Evolutionary conservation across 2,329 filamentous ascomycete genomes (phyloP), one percentile per base, ranked within the genome.

Genomic region (Aspergillus eucalypticola): DNA sequence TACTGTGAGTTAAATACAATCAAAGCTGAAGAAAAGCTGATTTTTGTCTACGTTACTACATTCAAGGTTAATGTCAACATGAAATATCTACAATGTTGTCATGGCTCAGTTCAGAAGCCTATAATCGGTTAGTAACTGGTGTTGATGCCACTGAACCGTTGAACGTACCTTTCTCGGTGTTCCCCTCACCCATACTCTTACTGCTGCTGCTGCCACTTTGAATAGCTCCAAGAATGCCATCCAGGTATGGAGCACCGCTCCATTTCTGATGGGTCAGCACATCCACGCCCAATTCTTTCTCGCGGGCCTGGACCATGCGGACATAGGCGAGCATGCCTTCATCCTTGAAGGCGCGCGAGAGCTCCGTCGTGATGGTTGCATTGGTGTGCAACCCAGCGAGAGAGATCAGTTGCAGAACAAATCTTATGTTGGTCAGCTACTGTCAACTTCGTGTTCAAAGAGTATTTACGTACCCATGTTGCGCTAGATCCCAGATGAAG

Each of bases 271-370:
- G 93, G 41, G 92, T 96, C 65, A 96, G 81, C n/a, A 96, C 93
- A 69, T 97, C 93, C 60, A 92, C 92, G 13, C 90, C 90, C 1
- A 94, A 79, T 66, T 96, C 93, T 83, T 96, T 96, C 79, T 99
- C 95, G 41, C 88, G 84, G 55, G 87, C 83, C 78, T 99, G 95
- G 41, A 99, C 88, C 0, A 97, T 80, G 60, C 96, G 90, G n/a
- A 98, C 95, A 72, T 99, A 99, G 0, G 95, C 94, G 71, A 95
- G 84, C 95, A 99, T 99, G 57, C 95, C 95, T 58, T 97, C 90
- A 13, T 88, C 85, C 81, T 92, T 96, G 81, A 96, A 99, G 6
- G 82, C 85, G 61, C 86, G 86, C 8, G 92, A 90, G 17, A 99
- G 83, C 79, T 97, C 91, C 60, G 88, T 82, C 0, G 84, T 86